Base-by-base conservation (phyloP, 768 basidiomycete species). In the Auricularia heimuer region DNA sequence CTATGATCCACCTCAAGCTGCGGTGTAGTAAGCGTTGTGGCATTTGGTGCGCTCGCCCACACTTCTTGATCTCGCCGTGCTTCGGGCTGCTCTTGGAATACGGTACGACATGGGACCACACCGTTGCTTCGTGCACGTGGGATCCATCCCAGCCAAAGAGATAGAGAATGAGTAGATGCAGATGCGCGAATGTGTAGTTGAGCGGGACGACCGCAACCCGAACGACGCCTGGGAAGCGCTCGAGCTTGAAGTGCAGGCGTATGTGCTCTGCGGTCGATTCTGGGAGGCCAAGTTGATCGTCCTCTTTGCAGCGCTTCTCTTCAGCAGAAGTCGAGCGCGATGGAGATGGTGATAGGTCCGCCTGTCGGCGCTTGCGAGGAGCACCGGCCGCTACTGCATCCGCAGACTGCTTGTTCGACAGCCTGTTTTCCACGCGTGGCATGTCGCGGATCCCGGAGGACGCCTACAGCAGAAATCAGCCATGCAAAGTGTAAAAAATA, bases 171-270 rank as follows among this genome's bases (percentile, higher is more conserved):
- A 91, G 80, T 58, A 79, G 80, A 47, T 83, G 82, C 3, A 91
- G 76, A 69, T 87, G 87, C 0, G 81, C 76, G 68, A 91, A 85
- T 0, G 85, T 87, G 71, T 89, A 90, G 70, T 80, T 87, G 34
- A 84, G 75, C 0, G 89, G 89, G 7, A 89, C 86, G 67, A 88
- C 88, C 3, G 84, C 83, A 63, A 89, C 75, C 63, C 88, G 82
- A 69, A 84, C 83, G 3, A 86, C 79, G 21, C 47, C 47, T 6
- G 47, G 47, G 18, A 51, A 51, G 21, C 47, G 47, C 14, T 16
- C 47, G 4, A 87, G 75, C 73, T 88, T 87, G 70, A 88, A 83
- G 21, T 86, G 83, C 16, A 89, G 79, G 0, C 71, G 66, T 47
- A 75, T 71, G 66, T 14, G 16, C 47, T 18, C 18, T 18, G 47